Conservation (phyloP, 495 filamentous ascomycete species). For the Aspergillus baeticus region DNA sequence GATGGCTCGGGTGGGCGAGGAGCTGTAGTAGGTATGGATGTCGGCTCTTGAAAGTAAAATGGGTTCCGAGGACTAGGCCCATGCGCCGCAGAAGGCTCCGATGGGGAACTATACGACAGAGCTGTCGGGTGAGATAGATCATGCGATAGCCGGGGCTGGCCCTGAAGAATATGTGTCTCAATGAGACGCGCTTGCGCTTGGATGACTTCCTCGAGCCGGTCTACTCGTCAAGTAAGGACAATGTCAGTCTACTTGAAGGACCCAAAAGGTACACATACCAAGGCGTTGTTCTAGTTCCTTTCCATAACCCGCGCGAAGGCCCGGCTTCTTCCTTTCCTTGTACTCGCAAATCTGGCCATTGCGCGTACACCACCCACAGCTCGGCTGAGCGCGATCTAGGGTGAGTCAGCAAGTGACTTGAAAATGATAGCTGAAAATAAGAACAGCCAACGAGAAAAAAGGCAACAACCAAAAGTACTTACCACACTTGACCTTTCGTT, state of each 20-base stretch:
- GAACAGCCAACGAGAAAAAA: not conserved
- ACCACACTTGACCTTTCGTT: conserved; percentile 81
- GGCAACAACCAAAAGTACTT: conserved; percentile 12
- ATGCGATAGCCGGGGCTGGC: conserved; percentile 22
- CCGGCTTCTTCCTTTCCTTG: conserved; percentile 82
- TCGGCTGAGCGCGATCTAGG: conserved; percentile 70
- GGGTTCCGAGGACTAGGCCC: conserved; percentile 37
- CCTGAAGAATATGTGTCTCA: conserved; percentile 48
- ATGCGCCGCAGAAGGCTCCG: conserved; percentile 39
- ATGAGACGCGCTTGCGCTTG: conserved; percentile 46
- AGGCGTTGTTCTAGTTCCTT: conserved; percentile 83
- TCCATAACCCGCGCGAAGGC: conserved; percentile 80
- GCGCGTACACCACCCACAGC: conserved; percentile 84
- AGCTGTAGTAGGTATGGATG: conserved; percentile 24
- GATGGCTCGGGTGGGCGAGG: conserved; percentile 31
- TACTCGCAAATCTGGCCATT: conserved; percentile 79
- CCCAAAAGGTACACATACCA: conserved; percentile 25
- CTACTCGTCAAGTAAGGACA: conserved; percentile 19
- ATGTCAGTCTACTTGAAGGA: not conserved
- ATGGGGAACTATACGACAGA: conserved; percentile 43
- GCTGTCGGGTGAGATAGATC: conserved; percentile 27
- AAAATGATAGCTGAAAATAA: not conserved
- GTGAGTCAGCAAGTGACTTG: not conserved
- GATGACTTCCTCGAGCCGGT: conserved; percentile 50
- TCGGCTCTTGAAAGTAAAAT: conserved; percentile 39